Evolutionary conservation across 305 asterid genomes (phyloP), one percentile per base, ranked within the genome.

Genomic region (Fraxinus ornus): DNA sequence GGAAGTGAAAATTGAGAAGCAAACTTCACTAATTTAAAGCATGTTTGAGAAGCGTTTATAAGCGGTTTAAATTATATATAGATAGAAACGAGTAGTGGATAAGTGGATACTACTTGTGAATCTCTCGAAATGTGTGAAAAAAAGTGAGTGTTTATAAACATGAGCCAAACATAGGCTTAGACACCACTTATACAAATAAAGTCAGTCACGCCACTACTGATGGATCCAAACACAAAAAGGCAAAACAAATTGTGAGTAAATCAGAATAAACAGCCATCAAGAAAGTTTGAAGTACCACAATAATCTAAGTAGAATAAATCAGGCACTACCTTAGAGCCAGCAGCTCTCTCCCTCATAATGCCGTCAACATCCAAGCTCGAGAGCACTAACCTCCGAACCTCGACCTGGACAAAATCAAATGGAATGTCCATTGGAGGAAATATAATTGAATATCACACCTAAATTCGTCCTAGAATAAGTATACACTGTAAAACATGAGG

Each of bases 361-460:
- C 86, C 87, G 78, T 28, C 86, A n/a, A 85, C 91, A 86, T 93
- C 94, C 90, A 94, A 85, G 83, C 91, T 90, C 82, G 82, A 72
- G 60, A 96, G 82, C 47, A 94, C 94, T 57, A 92, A 90, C 87
- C 90, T 91, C 33, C 99, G 94, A 76, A 92, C 88, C 86, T 87
- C 92, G 47, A 97, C 92, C 99, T 96, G 90, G 72, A 72, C 57
- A 60, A 76, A 64, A 57, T 76, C 77, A 85, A 78, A 81, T 15
- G 47, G 37, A 19, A 83, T 37, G 39, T 37, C 26, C 74, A 47
- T 80, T 24, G 77, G 66, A 26, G 76, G 82, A 83, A 8, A 57
- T n/a, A 52, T 57, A 7, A 80, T 28, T 80, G 13, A 13, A 66
- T 17, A 44, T 9, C 32, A 64, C 32, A 24, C 33, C 35, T 64